Conservation (phyloP, 352 stramenopile genomes). For the Phytophthora podocarpi region DNA sequence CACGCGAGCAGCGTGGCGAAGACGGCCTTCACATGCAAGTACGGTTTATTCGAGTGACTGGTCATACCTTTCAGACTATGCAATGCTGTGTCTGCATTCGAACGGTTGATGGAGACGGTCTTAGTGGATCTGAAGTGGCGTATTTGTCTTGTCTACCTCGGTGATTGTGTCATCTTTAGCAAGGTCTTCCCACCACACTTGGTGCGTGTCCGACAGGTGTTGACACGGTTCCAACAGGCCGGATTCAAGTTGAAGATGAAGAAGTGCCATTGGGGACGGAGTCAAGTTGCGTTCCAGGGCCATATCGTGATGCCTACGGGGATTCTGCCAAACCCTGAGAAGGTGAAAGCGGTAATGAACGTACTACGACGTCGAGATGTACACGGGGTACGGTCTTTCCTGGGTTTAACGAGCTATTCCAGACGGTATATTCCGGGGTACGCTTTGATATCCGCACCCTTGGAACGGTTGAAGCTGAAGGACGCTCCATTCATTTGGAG, state of each 20-base stretch:
- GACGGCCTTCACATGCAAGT: slow-evolving; percentile 7
- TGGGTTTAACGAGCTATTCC: too few species aligned
- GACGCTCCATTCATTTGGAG: slow-evolving; percentile 4
- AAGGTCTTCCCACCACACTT: slow-evolving; percentile 1
- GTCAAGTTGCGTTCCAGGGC: slow-evolving; percentile 3
- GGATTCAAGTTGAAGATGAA: slow-evolving; percentile 11
- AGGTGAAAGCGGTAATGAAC: too few species aligned
- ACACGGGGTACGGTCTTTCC: neutral
- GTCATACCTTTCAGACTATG: slow-evolving; percentile 2
- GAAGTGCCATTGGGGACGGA: slow-evolving; percentile 10
- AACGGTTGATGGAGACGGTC: slow-evolving; percentile 1
- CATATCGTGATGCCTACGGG: slow-evolving; percentile 6
- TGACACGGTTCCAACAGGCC: neutral
- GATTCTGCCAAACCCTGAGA: slow-evolving; percentile 6
- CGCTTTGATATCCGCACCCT: neutral
- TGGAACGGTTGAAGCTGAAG: slow-evolving; percentile 8
- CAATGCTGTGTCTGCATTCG: neutral
- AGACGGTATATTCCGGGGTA: slow-evolving; percentile 1
- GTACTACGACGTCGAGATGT: neutral
- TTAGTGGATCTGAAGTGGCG: neutral
- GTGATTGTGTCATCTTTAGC: slow-evolving; percentile 3
- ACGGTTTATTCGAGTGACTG: neutral
- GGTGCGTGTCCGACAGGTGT: neutral
- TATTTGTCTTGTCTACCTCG: slow-evolving; percentile 1
- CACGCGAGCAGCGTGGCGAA: neutral